Conservation (phyloP, 352 stramenopile species). For the Thraustochytrium sp. region DNA sequence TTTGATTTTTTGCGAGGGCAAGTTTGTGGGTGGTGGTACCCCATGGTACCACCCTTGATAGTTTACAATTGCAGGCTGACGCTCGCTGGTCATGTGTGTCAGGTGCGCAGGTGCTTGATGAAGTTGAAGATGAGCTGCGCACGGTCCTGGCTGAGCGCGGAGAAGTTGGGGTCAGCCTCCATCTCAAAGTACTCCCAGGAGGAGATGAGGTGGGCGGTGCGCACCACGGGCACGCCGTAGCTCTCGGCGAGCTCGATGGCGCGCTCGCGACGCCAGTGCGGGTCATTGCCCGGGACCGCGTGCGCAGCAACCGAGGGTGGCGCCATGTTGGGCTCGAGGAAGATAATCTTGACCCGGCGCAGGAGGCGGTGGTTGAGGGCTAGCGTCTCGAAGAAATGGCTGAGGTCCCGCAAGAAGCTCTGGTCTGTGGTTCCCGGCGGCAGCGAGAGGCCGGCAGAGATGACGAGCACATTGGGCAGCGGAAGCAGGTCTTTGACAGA, state of each 20-base stretch:
- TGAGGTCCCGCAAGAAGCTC: background rate
- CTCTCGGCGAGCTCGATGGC: background rate
- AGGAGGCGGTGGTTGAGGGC: background rate
- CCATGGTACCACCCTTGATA: too few relatives aligned
- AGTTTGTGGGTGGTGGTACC: too few relatives aligned
- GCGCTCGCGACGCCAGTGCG: background rate
- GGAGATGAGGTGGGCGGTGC: background rate
- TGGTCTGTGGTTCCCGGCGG: background rate
- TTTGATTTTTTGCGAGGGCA: too few relatives aligned
- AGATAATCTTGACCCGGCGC: conserved; percentile 1
- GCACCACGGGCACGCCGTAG: background rate
- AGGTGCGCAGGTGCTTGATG: conserved; percentile 23
- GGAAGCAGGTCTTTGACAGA: background rate
- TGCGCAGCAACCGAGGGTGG: background rate
- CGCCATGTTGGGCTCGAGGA: conserved; percentile 1
- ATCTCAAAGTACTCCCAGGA: background rate
- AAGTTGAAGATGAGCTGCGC: conserved; percentile 35
- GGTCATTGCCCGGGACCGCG: background rate
- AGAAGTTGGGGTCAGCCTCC: background rate
- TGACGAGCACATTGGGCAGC: conserved; percentile 1
- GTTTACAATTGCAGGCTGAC: background rate
- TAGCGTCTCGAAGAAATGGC: background rate
- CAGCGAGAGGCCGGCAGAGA: background rate
- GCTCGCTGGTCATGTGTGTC: background rate
- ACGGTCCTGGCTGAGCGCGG: background rate